A percentile compares a stretch with the other conserved stretches of the same genome.
These are phyloP conservation scores for Sherardia arvensis DNA, from an alignment of 257 asterid species.

Conservation along the genomic window DNA sequence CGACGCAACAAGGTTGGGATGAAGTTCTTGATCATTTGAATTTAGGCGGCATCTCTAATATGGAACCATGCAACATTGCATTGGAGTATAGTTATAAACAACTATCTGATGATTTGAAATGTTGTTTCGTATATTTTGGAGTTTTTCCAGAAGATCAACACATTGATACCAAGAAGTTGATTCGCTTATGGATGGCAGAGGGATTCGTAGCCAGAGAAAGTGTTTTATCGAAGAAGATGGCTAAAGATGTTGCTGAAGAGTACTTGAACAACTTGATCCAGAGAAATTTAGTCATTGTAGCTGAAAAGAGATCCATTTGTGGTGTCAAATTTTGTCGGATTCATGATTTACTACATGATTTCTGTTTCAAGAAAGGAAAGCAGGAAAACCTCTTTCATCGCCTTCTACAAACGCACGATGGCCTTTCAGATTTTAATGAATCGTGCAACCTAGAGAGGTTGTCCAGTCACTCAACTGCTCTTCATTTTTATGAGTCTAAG, in stretches of 20 bases:
- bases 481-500: background rate
- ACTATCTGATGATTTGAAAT: background rate
- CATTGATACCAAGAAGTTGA: background rate
- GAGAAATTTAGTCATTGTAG: constrained; percentile 1
- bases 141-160: background rate
- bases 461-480: background rate
- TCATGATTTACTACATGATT: constrained; percentile 6
- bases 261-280: background rate
- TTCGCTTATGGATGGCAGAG: constrained; percentile 9
- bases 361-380: background rate
- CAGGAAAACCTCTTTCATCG: background rate
- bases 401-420: background rate
- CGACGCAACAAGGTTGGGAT: background rate
- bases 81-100: background rate
- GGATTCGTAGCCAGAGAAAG: background rate
- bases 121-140: constrained; percentile 8
- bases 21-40: background rate
- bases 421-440: background rate
- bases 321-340: background rate
- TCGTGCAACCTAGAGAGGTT: background rate
- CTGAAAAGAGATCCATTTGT: background rate
- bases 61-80: background rate
- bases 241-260: constrained; percentile 4
- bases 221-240: background rate
- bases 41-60: background rate